Evolutionary conservation across 139 green algal species (phyloP).

Genomic region (Klebsormidium nitens): DNA sequence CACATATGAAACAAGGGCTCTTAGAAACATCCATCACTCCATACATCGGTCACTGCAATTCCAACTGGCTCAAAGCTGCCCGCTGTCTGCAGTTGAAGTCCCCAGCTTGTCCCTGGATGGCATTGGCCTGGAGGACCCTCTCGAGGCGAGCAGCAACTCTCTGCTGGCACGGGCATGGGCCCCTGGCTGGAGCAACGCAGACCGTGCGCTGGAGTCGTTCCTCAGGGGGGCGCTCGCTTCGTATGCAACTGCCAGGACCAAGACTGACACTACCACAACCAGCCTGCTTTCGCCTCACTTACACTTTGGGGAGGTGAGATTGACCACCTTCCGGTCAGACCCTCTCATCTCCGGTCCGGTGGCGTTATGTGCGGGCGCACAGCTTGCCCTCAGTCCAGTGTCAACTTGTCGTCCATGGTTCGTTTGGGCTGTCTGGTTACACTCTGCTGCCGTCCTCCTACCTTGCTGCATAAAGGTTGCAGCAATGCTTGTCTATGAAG

Average conservation of each 20-base stretch:
- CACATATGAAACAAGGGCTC: too few species aligned
- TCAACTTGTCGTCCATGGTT: conserved; percentile 6
- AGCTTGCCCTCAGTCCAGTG: conserved; percentile 27
- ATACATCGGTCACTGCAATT: too few species aligned
- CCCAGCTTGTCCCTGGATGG: too few species aligned
- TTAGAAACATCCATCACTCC: too few species aligned
- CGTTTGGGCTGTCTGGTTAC: background rate
- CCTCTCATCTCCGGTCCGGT: too few species aligned
- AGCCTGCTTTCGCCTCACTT: conserved; percentile 85
- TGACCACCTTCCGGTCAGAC: too few species aligned
- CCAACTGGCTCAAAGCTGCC: too few species aligned
- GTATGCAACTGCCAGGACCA: conserved; percentile 65
- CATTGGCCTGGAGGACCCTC: conserved; percentile 67
- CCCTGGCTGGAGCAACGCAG: conserved; percentile 57
- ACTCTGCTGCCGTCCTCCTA: background rate
- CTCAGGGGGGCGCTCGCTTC: conserved; percentile 49
- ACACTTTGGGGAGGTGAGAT: conserved; percentile 79
- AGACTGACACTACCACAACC: conserved; percentile 66
- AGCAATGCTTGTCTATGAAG: background rate
- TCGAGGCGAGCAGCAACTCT: conserved; percentile 65
- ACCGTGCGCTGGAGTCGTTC: conserved; percentile 63
- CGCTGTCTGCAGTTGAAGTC: too few species aligned
- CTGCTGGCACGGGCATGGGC: conserved; percentile 68
- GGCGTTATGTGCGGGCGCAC: conserved; percentile 69
- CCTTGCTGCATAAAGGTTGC: background rate